These are phyloP conservation scores for Ophiostoma sp. DNA, from an alignment of 2,329 filamentous ascomycete species.

Conservation along the genomic window DNA sequence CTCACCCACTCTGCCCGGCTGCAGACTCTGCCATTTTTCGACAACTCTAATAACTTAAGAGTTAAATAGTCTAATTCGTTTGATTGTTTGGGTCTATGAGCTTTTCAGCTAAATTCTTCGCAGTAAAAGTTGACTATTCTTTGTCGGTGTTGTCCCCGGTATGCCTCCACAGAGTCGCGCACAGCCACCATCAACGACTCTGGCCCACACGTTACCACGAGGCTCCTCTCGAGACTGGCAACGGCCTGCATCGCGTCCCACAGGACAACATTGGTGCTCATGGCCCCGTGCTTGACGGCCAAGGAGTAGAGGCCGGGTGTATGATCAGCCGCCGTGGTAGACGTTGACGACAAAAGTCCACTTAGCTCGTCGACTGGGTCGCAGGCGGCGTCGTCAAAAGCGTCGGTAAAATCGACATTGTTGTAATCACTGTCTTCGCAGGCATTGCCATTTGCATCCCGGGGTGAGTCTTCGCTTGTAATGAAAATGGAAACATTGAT, in stretches of 20 bases:
- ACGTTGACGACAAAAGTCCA: not conserved
- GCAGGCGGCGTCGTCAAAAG: not conserved
- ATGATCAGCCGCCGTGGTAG: not conserved
- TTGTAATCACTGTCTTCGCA: not conserved
- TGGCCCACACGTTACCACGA: constrained; percentile 23
- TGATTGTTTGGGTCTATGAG: not conserved
- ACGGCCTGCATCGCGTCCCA: constrained; percentile 17
- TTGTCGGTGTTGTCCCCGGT: constrained; percentile 9
- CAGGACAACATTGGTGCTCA: not conserved
- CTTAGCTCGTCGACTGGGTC: not conserved
- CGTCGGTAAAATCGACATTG: not conserved
- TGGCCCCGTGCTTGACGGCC: not conserved
- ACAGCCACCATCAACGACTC: constrained; percentile 13
- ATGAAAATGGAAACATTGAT: constrained; percentile 21
- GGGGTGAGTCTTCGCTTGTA: constrained; percentile 2
- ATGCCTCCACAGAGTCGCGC: constrained; percentile 9
- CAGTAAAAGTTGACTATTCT: constrained; percentile 23
- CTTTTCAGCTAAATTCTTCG: constrained; percentile 15
- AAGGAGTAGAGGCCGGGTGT: not conserved
- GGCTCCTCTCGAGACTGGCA: constrained; percentile 1
- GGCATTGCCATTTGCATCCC: not conserved
- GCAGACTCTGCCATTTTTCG: not conserved
- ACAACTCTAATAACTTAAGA: not conserved
- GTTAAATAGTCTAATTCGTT: not conserved
- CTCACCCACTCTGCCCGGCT: not conserved